These are phyloP conservation scores for Paspalum vaginatum DNA, from an alignment of 176 grass and related monocot species.

Conservation along the genomic window DNA sequence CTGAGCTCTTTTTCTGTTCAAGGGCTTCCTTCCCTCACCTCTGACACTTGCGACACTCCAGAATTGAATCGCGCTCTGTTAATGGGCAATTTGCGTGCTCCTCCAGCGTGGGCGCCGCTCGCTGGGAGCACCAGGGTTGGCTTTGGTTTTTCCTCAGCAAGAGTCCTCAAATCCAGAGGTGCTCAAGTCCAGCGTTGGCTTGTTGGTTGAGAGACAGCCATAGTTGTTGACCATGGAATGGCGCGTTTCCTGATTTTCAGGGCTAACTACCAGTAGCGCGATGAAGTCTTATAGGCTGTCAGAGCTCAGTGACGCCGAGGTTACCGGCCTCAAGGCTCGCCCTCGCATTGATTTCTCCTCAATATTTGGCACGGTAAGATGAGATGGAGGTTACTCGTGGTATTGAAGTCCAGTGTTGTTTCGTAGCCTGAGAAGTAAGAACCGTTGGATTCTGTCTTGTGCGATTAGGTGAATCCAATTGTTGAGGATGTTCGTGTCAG, in stretches of 20 bases:
- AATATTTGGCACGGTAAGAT: slow-evolving; percentile 79
- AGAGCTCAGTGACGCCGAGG: slow-evolving; percentile 70
- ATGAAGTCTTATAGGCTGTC: slow-evolving; percentile 93
- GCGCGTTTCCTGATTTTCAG: slow-evolving; percentile 33
- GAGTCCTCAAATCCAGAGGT: slow-evolving; percentile 37
- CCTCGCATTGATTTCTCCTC: slow-evolving; percentile 94
- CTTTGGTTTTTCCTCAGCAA: background rate
- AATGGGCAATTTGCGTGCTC: slow-evolving; percentile 40
- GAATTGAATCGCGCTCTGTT: slow-evolving; percentile 33
- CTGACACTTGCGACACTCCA: slow-evolving; percentile 21
- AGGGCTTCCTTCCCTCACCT: background rate
- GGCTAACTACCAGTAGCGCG: slow-evolving; percentile 46
- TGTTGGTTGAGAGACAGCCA: background rate
- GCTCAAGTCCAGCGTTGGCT: too few species aligned
- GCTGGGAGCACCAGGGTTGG: background rate
- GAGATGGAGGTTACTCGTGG: background rate
- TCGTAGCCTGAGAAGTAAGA: slow-evolving; percentile 4
- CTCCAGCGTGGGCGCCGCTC: slow-evolving; percentile 3
- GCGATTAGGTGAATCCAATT: slow-evolving; percentile 79
- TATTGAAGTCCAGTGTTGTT: background rate
- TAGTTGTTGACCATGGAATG: background rate
- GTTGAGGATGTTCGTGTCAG: slow-evolving; percentile 81
- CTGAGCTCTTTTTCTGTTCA: background rate
- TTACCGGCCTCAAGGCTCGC: slow-evolving; percentile 74
- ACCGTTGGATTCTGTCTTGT: background rate